These are phyloP conservation scores for Entomortierella beljakovae DNA, from an alignment of 192 early-diverging fungal species.

Conservation along the genomic window DNA sequence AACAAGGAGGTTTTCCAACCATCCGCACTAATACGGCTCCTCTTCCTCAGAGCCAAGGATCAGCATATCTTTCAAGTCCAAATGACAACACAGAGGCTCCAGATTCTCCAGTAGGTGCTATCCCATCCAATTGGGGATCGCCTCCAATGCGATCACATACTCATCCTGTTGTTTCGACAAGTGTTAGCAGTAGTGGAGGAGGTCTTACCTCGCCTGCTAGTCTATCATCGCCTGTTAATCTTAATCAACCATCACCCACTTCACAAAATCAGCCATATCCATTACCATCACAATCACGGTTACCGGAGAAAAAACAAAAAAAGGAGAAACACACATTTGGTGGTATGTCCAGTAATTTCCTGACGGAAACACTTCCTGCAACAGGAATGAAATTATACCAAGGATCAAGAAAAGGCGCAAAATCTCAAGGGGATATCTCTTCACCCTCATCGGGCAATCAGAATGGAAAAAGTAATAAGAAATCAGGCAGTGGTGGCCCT, in stretches of 20 bases:
- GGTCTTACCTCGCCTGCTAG: conserved; percentile 31
- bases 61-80: conserved; percentile 29
- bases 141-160: conserved; percentile 26
- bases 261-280: conserved; percentile 14
- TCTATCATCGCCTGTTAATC: conserved; percentile 36
- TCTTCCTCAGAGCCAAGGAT: conserved; percentile 32
- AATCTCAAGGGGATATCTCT: conserved; percentile 43
- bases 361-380: conserved; percentile 40
- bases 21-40: background rate
- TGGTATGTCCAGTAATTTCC: conserved; percentile 47
- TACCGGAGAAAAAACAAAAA: conserved; percentile 24
- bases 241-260: conserved; percentile 15
- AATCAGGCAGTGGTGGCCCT: conserved; percentile 25
- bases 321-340: conserved; percentile 48
- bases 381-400: conserved; percentile 47
- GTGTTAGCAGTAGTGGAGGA: conserved; percentile 24
- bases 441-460: conserved; percentile 1
- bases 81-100: conserved; percentile 9
- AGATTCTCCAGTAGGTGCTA: conserved; percentile 17
- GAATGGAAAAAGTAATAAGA: conserved; percentile 17
- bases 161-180: conserved; percentile 23
- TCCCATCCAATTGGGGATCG: conserved; percentile 28
- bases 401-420: conserved; percentile 39
- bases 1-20: background rate
- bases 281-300: conserved; percentile 4